Base-by-base conservation (phyloP, 73 alveolate species). In the Durusdinium trenchii region DNA sequence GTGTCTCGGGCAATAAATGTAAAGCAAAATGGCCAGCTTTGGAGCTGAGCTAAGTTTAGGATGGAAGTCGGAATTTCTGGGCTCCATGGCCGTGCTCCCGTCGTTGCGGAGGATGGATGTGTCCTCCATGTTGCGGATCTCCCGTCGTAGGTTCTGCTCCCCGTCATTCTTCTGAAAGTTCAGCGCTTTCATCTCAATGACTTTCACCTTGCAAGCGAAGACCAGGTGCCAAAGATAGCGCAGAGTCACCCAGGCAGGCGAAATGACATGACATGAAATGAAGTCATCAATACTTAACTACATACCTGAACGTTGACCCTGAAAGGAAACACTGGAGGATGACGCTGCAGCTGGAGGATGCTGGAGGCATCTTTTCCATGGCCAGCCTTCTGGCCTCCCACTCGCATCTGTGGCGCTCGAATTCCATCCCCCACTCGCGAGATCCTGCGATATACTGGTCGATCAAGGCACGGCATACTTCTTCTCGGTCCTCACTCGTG, bases 71-170 rank as follows among this genome's bases (percentile, higher is more conserved):
- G n/a, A n/a, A n/a, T n/a, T n/a, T n/a, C n/a, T n/a, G n/a, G n/a
- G n/a, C n/a, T n/a, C n/a, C n/a, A n/a, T n/a, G n/a, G n/a, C n/a
- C n/a, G 12, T 57, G 69, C 73, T 23, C 73, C 73, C 18, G 73
- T 23, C 73, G 18, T 54, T 1, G 91, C 47, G n/a, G n/a, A n/a
- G 46, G 20, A 32, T 35, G 46, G n/a, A 40, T 69, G 46, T 0
- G n/a, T 45, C 96, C 96, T 89, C 96, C 96, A 89, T 89, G 86
- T 89, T 89, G 73, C 96, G 85, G 38, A 89, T 89, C 83, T 89
- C 96, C 50, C 96, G 57, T 40, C 96, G 96, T 16, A 89, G 85
- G 86, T 89, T 89, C 36, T 89, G 96, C 69, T 89, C 96, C 16
- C 96, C 96, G 52, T 89, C 96, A 51, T 89, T 40, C 86, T 89